A percentile compares a stretch with the other conserved stretches of the same genome.
phyloP scores from a whole-genome alignment of 1,284 basidiomycete species.

The Trichosporon sp. region DNA sequence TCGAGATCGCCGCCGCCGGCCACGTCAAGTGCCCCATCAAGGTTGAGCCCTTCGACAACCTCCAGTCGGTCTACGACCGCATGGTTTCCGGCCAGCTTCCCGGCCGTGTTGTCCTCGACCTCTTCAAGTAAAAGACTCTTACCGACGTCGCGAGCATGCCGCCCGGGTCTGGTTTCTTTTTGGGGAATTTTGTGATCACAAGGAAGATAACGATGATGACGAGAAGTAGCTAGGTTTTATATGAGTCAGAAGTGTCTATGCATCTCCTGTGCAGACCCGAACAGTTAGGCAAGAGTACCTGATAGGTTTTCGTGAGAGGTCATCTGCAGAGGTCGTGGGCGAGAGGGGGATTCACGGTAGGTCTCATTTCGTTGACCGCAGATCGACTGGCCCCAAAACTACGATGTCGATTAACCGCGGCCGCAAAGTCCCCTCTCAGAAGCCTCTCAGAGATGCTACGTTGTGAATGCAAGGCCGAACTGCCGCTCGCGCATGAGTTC shows the following conservation, averaged over 20 bases:
- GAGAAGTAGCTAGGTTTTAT: background rate
- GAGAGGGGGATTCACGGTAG: no score
- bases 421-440: no score
- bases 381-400: no score
- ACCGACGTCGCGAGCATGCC: background rate
- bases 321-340: background rate
- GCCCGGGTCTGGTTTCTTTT: background rate
- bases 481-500: no score
- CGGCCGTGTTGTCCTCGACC: slow-evolving; percentile 62
- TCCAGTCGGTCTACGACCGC: slow-evolving; percentile 59
- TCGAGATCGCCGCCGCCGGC: slow-evolving; percentile 65
- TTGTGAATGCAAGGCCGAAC: no score
- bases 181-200: background rate
- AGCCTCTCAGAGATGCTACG: no score
- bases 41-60: slow-evolving; percentile 55
- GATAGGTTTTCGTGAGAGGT: background rate
- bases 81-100: slow-evolving; percentile 58
- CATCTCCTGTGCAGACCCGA: background rate
- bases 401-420: no score
- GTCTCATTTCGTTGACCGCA: no score
- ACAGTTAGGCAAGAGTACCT: background rate
- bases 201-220: background rate
- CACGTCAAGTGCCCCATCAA: slow-evolving; percentile 61
- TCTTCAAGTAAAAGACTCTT: slow-evolving; percentile 8
- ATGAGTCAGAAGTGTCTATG: background rate